Evolutionary conservation across 768 basidiomycete genomes (phyloP).

Genomic region (Lactarius indigo): DNA sequence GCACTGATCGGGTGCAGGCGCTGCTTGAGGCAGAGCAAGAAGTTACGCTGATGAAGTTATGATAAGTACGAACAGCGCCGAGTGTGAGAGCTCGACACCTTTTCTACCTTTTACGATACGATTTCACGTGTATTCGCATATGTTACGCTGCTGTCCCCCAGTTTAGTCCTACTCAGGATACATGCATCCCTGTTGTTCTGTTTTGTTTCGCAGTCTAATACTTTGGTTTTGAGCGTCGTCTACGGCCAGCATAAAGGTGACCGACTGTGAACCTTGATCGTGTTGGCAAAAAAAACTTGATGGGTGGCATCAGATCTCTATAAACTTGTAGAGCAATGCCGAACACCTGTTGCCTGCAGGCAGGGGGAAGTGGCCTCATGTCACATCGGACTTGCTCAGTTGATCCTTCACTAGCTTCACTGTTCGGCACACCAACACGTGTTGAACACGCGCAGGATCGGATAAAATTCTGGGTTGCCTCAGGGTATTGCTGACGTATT

Average conservation of each 20-base stretch:
- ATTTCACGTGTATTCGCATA: not conserved
- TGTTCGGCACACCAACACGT: conserved; percentile 10
- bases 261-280: not conserved
- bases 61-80: not conserved
- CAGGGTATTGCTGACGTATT: not conserved
- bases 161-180: not conserved
- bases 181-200: not conserved
- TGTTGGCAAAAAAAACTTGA: conserved; percentile 1
- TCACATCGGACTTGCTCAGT: too few species aligned
- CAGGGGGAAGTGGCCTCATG: not conserved
- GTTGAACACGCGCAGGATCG: conserved; percentile 2
- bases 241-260: not conserved
- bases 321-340: not conserved
- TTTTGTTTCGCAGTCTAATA: not conserved
- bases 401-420: conserved; percentile 2
- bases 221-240: not conserved
- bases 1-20: conserved; percentile 23
- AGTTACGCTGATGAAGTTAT: conserved; percentile 17
- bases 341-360: not conserved
- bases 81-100: not conserved
- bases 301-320: not conserved
- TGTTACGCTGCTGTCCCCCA: not conserved
- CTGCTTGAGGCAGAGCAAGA: conserved; percentile 22
- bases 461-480: not conserved
- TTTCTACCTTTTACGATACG: not conserved